These are phyloP conservation scores for Salix udensis DNA, from an alignment of 345 rosid genomes.

Conservation along the genomic window DNA sequence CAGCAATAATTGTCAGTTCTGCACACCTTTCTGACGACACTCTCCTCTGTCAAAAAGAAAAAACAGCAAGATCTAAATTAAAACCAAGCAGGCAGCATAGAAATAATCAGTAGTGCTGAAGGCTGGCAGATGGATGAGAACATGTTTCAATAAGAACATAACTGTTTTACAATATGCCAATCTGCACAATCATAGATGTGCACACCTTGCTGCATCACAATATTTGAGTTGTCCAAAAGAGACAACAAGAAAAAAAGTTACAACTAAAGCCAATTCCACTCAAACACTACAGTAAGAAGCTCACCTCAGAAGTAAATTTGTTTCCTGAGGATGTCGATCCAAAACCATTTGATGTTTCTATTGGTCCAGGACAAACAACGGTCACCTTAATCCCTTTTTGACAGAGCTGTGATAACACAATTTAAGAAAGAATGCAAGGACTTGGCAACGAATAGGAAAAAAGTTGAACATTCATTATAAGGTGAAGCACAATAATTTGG, in stretches of 20 bases:
- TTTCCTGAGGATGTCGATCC: slow-evolving; percentile 49
- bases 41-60: slow-evolving; percentile 50
- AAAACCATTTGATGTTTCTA: slow-evolving; percentile 59
- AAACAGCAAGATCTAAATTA: not conserved
- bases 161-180: not conserved
- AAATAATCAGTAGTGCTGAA: not conserved
- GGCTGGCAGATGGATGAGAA: not conserved
- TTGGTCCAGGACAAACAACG: slow-evolving; percentile 91
- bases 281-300: not conserved
- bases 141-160: not conserved
- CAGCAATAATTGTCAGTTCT: slow-evolving; percentile 76
- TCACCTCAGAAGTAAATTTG: slow-evolving; percentile 48
- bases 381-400: slow-evolving; percentile 89
- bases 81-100: not conserved
- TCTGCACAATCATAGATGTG: not conserved
- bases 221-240: not conserved
- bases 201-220: not conserved
- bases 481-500: not conserved
- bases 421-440: slow-evolving; percentile 4
- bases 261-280: not conserved
- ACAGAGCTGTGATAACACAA: slow-evolving; percentile 50
- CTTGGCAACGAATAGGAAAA: not conserved
- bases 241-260: not conserved
- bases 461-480: not conserved
- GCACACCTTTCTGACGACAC: slow-evolving; percentile 83